Evolutionary conservation across 306 rosid genomes (phyloP).

Genomic region (Astragalus glycyphyllos): DNA sequence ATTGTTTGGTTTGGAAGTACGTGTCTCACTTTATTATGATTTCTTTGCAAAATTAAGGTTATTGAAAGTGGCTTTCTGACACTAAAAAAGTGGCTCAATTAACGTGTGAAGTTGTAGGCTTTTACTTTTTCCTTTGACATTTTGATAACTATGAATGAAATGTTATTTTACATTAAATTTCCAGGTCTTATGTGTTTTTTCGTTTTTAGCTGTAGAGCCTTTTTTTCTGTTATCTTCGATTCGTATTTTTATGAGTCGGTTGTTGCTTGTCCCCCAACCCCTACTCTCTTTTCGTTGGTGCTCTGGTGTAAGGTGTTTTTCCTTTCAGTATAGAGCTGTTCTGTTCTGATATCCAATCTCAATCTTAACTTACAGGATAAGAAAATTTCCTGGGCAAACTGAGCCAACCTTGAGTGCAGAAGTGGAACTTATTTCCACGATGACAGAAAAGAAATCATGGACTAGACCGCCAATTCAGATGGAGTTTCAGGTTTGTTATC

Average conservation of each 20-base stretch:
- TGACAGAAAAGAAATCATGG: constrained; percentile 92
- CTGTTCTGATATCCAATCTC: constrained; percentile 9
- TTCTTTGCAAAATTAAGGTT: constrained; percentile 3
- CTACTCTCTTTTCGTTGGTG: not conserved
- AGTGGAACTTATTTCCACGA: constrained; percentile 95
- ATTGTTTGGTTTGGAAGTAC: constrained; percentile 96
- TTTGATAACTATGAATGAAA: constrained; percentile 9
- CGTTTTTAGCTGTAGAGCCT: not conserved
- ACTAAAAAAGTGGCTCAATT: not conserved
- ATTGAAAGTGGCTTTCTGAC: constrained; percentile 5
- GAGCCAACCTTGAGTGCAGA: constrained; percentile 99
- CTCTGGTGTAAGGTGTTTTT: constrained; percentile 10
- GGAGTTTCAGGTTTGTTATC: constrained; percentile 89
- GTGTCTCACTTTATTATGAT: constrained; percentile 43
- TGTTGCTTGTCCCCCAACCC: not conserved
- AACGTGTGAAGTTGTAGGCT: not conserved
- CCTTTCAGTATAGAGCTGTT: constrained; percentile 6
- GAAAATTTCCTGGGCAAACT: constrained; percentile 96
- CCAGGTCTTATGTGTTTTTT: not conserved
- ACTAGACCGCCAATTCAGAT: constrained; percentile 98
- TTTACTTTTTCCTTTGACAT: constrained; percentile 12
- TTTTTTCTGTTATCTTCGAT: constrained; percentile 9
- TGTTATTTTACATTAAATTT: constrained; percentile 7
- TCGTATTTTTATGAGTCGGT: not conserved
- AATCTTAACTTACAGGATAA: constrained; percentile 58